Percentiles rank a stretch among this genome's conserved stretches.
Conservation (phyloP, 345 rosid genomes). For the Aquilaria malaccensis region DNA sequence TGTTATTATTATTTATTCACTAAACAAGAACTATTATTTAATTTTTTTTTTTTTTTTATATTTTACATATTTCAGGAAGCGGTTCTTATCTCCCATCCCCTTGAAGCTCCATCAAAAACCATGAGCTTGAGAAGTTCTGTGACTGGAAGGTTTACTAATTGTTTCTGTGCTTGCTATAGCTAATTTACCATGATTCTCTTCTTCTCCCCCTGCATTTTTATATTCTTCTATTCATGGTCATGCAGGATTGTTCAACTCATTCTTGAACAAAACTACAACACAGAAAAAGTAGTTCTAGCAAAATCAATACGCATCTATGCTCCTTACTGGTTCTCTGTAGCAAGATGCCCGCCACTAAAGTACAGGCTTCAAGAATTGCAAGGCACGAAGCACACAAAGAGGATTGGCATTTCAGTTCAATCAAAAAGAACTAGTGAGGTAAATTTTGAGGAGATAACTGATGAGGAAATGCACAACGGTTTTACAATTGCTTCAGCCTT, state of each 20-base stretch:
- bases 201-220: conserved; percentile 17
- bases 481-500: conserved; percentile 86
- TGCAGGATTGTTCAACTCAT: conserved; percentile 79
- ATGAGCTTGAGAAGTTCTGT: conserved; percentile 71
- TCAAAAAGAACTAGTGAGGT: conserved; percentile 35
- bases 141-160: conserved; percentile 68
- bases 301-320: conserved; percentile 77
- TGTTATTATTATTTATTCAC: conserved; percentile 5
- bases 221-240: conserved; percentile 12
- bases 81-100: conserved; percentile 82
- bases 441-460: conserved; percentile 52
- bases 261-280: conserved; percentile 79
- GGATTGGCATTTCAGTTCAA: conserved; percentile 45
- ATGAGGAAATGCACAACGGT: conserved; percentile 78
- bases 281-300: conserved; percentile 41
- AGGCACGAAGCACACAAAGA: conserved; percentile 43
- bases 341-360: conserved; percentile 82
- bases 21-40: background rate
- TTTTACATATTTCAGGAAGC: conserved; percentile 54
- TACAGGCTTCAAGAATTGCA: conserved; percentile 48
- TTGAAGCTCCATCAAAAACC: conserved; percentile 67
- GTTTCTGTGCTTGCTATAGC: conserved; percentile 9
- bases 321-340: conserved; percentile 82
- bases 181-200: conserved; percentile 1
- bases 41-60: conserved; percentile 9